A percentile compares a stretch with the other conserved stretches of the same genome.
These are phyloP conservation scores for Theobroma grandiflorum DNA, from an alignment of 441 rosid species.

Conservation along the genomic window DNA sequence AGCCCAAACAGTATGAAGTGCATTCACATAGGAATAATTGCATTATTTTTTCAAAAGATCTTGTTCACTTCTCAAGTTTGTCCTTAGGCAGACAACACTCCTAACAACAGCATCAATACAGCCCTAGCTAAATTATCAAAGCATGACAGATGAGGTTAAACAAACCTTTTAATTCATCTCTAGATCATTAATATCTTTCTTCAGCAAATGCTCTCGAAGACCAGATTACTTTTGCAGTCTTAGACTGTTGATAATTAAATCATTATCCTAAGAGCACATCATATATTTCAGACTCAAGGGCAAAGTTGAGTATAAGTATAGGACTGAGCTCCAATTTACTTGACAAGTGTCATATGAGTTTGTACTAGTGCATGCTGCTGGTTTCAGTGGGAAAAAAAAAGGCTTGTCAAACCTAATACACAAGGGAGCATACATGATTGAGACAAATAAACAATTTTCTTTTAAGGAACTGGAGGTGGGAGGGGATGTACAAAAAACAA, in stretches of 20 bases:
- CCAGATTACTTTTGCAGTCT: not conserved
- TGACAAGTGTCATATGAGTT: not conserved
- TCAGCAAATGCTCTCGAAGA: not conserved
- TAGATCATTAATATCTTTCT: not conserved
- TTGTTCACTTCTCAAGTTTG: not conserved
- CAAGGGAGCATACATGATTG: no score
- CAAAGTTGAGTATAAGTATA: not conserved
- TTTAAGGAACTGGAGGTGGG: no score
- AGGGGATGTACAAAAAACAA: no score
- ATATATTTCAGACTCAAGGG: conserved; percentile 1
- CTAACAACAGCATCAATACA: not conserved
- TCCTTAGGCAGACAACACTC: not conserved
- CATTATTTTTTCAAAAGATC: not conserved
- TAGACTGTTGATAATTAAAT: no score
- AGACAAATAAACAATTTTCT: no score
- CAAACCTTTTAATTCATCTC: not conserved
- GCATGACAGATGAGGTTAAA: not conserved
- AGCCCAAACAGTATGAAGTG: not conserved
- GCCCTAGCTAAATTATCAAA: not conserved
- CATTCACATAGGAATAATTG: not conserved
- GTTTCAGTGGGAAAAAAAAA: no score
- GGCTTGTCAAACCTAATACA: no score
- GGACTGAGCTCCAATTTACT: not conserved
- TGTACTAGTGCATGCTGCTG: not conserved
- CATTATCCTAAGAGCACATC: not conserved